phyloP scores from a whole-genome alignment of 2,329 filamentous ascomycete genomes.

The Aspergillus pseudoterreus region DNA sequence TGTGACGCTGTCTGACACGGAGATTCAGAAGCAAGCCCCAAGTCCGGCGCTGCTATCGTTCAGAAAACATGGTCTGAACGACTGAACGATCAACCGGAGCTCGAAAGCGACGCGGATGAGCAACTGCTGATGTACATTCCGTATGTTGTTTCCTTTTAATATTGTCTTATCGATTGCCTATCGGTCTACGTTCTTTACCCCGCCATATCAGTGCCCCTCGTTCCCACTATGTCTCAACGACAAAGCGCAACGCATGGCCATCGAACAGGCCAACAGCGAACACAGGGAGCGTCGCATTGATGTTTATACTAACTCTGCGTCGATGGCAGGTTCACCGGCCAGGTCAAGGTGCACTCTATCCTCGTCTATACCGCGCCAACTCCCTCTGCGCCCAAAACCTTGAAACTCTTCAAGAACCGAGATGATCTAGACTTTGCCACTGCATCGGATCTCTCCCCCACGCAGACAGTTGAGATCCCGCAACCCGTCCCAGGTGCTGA shows the following conservation, averaged over 20 bases:
- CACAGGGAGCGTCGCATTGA: no score
- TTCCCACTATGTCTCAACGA: not conserved
- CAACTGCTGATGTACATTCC: slow-evolving; percentile 91
- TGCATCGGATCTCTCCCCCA: slow-evolving; percentile 65
- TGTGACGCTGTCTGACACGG: slow-evolving; percentile 2
- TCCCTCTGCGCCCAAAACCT: slow-evolving; percentile 68
- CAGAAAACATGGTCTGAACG: slow-evolving; percentile 91
- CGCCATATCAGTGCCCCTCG: slow-evolving; percentile 24
- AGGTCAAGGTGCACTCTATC: slow-evolving; percentile 88
- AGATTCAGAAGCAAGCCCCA: slow-evolving; percentile 53
- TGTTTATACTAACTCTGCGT: not conserved
- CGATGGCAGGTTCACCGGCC: slow-evolving; percentile 73
- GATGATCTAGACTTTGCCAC: slow-evolving; percentile 80
- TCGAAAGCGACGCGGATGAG: slow-evolving; percentile 84
- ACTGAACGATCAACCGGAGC: slow-evolving; percentile 65
- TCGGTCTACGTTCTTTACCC: slow-evolving; percentile 12
- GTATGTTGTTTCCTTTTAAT: slow-evolving; percentile 47
- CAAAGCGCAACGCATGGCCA: not conserved
- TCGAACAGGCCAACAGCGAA: no score
- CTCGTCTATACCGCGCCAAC: slow-evolving; percentile 75
- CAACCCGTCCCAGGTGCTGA: slow-evolving; percentile 60
- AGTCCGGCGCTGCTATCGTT: slow-evolving; percentile 69
- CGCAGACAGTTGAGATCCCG: slow-evolving; percentile 72
- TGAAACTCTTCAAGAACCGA: slow-evolving; percentile 85
- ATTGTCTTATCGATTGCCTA: not conserved